Evolutionary conservation across 2,329 filamentous ascomycete species (phyloP).

Genomic region (Clonostachys rosea): DNA sequence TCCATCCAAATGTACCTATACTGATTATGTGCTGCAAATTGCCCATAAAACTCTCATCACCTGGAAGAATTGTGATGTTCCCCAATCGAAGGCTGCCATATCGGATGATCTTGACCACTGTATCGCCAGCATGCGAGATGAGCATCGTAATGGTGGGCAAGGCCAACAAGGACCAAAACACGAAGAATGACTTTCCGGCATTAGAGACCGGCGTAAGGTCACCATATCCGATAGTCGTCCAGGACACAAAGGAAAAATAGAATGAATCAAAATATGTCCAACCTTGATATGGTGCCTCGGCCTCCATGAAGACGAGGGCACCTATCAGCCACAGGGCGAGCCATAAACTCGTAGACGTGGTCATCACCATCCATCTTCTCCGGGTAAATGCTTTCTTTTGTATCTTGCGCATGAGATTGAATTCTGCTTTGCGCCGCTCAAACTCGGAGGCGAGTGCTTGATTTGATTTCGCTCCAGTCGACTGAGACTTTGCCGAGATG

Average conservation of each 20-base stretch:
- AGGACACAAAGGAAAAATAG: slow-evolving; percentile 81
- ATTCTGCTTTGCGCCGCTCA: slow-evolving; percentile 64
- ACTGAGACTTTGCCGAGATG: slow-evolving; percentile 19
- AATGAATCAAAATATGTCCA: slow-evolving; percentile 78
- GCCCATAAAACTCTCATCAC: slow-evolving; percentile 41
- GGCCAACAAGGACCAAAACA: slow-evolving; percentile 87
- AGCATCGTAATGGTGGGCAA: slow-evolving; percentile 86
- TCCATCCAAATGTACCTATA: slow-evolving; percentile 33
- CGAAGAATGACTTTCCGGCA: slow-evolving; percentile 78
- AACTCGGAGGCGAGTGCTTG: slow-evolving; percentile 30
- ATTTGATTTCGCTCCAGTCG: not conserved
- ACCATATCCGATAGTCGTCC: slow-evolving; percentile 85
- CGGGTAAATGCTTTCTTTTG: slow-evolving; percentile 61
- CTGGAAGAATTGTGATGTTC: slow-evolving; percentile 56
- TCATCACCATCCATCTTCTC: slow-evolving; percentile 70
- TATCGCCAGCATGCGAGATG: slow-evolving; percentile 79
- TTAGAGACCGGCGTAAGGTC: slow-evolving; percentile 75
- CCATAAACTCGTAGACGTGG: slow-evolving; percentile 64
- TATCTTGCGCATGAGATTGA: slow-evolving; percentile 76
- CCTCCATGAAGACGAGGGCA: slow-evolving; percentile 64
- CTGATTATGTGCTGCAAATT: slow-evolving; percentile 38
- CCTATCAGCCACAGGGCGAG: slow-evolving; percentile 75
- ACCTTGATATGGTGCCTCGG: slow-evolving; percentile 45
- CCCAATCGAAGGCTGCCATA: slow-evolving; percentile 52
- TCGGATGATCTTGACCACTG: slow-evolving; percentile 61